phyloP scores from a whole-genome alignment of 495 filamentous ascomycete genomes.

The Staphylotrichum longicolle region DNA sequence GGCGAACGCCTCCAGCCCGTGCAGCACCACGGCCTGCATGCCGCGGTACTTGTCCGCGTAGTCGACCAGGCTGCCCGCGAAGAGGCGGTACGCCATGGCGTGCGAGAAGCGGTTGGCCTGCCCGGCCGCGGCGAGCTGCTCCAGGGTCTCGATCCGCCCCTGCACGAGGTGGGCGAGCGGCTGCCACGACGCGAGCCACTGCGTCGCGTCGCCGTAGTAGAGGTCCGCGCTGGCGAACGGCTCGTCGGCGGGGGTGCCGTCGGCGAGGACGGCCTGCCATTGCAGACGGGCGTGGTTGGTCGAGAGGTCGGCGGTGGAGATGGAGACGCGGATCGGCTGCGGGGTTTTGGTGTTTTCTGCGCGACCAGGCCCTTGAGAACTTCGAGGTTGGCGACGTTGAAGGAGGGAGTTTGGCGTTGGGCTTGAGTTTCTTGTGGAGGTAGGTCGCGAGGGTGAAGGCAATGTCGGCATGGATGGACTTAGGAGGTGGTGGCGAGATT shows the following conservation, averaged over 20 bases:
- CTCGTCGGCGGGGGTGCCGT: constrained; percentile 26
- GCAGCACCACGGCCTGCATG: constrained; percentile 73
- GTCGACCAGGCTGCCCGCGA: constrained; percentile 62
- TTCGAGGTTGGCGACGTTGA: constrained; percentile 62
- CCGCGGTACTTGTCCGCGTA: constrained; percentile 67
- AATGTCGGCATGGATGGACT: constrained; percentile 72
- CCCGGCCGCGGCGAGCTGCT: constrained; percentile 55
- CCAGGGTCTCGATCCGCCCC: constrained; percentile 49
- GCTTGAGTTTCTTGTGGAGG: constrained; percentile 56
- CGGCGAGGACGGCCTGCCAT: constrained; percentile 25
- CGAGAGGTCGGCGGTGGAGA: constrained; percentile 29
- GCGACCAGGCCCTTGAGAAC: constrained; percentile 63
- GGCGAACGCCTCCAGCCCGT: constrained; percentile 71
- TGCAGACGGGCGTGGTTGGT: constrained; percentile 25
- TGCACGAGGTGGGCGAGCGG: constrained; percentile 55
- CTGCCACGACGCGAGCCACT: constrained; percentile 54
- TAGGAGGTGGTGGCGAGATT: no score
- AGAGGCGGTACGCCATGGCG: constrained; percentile 69
- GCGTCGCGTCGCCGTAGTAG: constrained; percentile 40
- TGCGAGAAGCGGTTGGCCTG: neutral
- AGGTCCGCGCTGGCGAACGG: constrained; percentile 48
- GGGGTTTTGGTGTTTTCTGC: constrained; percentile 30
- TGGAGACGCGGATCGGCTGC: constrained; percentile 37
- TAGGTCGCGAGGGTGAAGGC: constrained; percentile 71
- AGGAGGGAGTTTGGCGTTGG: constrained; percentile 49